phyloP scores from a whole-genome alignment of 2,329 filamentous ascomycete species.

The Orbilia oligospora region DNA sequence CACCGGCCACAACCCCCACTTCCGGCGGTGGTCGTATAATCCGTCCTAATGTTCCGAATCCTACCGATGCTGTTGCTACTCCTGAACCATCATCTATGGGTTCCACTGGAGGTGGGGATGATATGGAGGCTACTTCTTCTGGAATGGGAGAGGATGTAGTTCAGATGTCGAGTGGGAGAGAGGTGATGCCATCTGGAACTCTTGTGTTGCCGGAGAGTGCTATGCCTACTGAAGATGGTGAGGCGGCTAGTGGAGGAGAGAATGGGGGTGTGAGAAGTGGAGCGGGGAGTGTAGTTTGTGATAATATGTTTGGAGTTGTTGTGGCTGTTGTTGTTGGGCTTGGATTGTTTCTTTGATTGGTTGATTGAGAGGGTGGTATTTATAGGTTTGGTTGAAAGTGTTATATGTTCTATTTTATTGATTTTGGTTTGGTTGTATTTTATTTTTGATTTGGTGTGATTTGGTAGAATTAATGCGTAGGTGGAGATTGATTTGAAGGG shows the following conservation, averaged over 20 bases:
- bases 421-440: no score
- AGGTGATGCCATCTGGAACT: neutral
- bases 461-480: no score
- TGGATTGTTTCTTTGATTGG: conserved; percentile 28
- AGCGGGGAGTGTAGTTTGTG: neutral
- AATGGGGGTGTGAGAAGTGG: neutral
- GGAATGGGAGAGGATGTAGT: neutral
- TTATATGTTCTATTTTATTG: no score
- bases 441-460: no score
- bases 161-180: neutral
- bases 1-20: neutral
- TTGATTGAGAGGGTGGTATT: no score
- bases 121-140: neutral
- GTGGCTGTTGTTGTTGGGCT: conserved; percentile 34
- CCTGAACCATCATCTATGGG: neutral
- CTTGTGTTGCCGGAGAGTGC: conserved; percentile 4
- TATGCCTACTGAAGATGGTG: conserved; percentile 12
- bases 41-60: neutral
- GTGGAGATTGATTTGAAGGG: no score
- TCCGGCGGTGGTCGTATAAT: no score
- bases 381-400: no score
- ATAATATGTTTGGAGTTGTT: conserved; percentile 21
- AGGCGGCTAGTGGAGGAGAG: neutral
- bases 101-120: no score
- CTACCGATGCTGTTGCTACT: neutral